These are phyloP conservation scores for Pachysandra terminalis DNA, from an alignment of 164 flowering plant genomes.

Conservation along the genomic window DNA sequence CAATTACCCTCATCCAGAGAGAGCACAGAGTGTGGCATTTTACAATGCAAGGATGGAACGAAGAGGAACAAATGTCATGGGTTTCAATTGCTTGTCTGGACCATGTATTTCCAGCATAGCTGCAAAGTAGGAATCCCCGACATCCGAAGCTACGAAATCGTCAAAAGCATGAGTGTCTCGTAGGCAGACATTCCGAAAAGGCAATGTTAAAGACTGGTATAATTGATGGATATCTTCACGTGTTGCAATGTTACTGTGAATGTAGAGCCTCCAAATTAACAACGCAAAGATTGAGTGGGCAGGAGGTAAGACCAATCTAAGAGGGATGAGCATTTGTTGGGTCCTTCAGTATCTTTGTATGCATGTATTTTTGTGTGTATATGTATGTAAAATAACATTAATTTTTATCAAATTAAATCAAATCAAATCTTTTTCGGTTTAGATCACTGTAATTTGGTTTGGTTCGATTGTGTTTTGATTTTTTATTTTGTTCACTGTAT, in stretches of 20 bases:
- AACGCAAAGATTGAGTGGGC: conserved; percentile 86
- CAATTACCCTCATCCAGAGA: conserved; percentile 48
- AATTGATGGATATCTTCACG: conserved; percentile 77
- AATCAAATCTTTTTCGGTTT: too few species aligned
- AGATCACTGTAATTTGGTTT: too few species aligned
- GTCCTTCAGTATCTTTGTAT: too few species aligned
- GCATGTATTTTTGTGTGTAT: too few species aligned
- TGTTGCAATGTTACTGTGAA: conserved; percentile 30
- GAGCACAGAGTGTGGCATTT: conserved; percentile 43
- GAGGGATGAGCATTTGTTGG: conserved; percentile 84
- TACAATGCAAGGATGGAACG: conserved; percentile 84
- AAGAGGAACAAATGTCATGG: conserved; percentile 71
- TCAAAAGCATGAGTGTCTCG: conserved; percentile 68
- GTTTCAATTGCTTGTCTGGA: conserved; percentile 52
- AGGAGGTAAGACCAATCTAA: conserved; percentile 78
- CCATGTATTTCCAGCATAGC: conserved; percentile 62
- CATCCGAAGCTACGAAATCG: conserved; percentile 69
- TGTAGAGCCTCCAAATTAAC: conserved; percentile 74
- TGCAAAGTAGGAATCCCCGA: conserved; percentile 84
- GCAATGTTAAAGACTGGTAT: conserved; percentile 52
- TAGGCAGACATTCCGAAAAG: conserved; percentile 83
- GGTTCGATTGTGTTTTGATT: too few species aligned
- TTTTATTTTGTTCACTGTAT: too few species aligned
- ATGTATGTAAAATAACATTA: too few species aligned
- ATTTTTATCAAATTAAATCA: too few species aligned